Evolutionary conservation across 441 rosid species (phyloP), one percentile per base, ranked within the genome.

Genomic region (Arabidopsis lyrata): DNA sequence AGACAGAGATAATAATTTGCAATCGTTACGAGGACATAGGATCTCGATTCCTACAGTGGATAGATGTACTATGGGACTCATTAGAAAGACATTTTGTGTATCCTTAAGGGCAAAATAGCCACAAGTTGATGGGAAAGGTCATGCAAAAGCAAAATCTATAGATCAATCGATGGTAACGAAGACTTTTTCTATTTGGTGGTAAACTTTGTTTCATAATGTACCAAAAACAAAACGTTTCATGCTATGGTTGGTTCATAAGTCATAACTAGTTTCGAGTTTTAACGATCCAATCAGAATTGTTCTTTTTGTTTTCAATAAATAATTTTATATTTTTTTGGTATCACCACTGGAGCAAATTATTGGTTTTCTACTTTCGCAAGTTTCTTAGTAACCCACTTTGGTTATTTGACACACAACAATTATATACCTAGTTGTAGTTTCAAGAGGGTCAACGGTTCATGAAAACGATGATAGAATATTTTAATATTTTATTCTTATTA

Each of bases 91-190:
- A 55, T 61, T 44, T 66, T 47, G 49, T 72, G 77, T 53, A 55
- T 66, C 60, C 20, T 35, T 15, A 47, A 67, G 68, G 72, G 64
- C 41, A 70, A 62, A 29, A 73, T 78, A 75, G 74, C 84, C 87
- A 72, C 55, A 69, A 48, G 39, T 75, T 79, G 84, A 87, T 76
- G 78, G 68, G 47, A 16, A 56, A 38, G 83, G 85, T 82, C 87
- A 87, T 57, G 81, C 86, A 69, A 66, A 56, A 75, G 85, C 82
- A 75, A 75, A 85, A 86, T 82, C 85, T 50, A 60, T 76, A 76
- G 41, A 72, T 63, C 66, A 76, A 76, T 78, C 72, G 82, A 83
- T 81, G 48, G 65, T 60, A 24, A 63, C 5, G 14, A 78, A 66
- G 82, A 86, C 86, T 78, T 72, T 76, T 52, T 59, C 20, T 55